Percentiles rank a stretch among this genome's conserved stretches.
Evolutionary conservation across 345 rosid genomes (phyloP).

Genomic region (Pistacia vera): DNA sequence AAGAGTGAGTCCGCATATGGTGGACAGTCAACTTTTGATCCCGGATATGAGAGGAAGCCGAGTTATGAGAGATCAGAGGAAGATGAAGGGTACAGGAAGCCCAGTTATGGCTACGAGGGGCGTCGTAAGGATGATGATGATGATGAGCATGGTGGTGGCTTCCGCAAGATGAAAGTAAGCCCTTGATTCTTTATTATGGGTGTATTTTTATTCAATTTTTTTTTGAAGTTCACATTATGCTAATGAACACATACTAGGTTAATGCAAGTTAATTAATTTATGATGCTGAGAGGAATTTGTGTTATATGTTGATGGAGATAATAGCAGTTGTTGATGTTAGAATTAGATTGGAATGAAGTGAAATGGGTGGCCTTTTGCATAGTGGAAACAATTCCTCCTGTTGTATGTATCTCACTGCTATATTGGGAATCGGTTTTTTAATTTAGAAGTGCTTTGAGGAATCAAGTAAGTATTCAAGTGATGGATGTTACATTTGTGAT

Average conservation of each 20-base stretch:
- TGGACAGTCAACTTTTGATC: constrained; percentile 22
- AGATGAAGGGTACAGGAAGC: constrained; percentile 41
- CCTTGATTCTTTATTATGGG: background rate
- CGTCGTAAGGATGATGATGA: constrained; percentile 25
- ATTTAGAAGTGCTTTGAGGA: background rate
- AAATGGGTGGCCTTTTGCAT: too few species aligned
- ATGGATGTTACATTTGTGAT: background rate
- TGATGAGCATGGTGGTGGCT: background rate
- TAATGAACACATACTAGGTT: too few species aligned
- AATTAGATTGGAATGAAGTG: too few species aligned
- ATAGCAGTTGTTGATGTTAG: too few species aligned
- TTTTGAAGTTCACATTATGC: too few species aligned
- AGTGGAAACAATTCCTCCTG: too few species aligned
- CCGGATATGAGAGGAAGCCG: constrained; percentile 21
- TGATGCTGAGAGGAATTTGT: too few species aligned
- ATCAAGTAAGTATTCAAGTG: background rate
- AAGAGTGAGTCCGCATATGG: constrained; percentile 33
- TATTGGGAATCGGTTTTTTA: too few species aligned
- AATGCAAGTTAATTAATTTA: too few species aligned
- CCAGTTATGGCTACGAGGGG: constrained; percentile 62
- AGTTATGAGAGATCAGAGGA: constrained; percentile 39
- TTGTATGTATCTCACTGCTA: too few species aligned
- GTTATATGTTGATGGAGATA: too few species aligned
- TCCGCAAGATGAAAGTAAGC: constrained; percentile 87
- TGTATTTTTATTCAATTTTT: background rate